Evolutionary conservation across 2,329 filamentous ascomycete species (phyloP).

Genomic region (Calonectria crousiana): DNA sequence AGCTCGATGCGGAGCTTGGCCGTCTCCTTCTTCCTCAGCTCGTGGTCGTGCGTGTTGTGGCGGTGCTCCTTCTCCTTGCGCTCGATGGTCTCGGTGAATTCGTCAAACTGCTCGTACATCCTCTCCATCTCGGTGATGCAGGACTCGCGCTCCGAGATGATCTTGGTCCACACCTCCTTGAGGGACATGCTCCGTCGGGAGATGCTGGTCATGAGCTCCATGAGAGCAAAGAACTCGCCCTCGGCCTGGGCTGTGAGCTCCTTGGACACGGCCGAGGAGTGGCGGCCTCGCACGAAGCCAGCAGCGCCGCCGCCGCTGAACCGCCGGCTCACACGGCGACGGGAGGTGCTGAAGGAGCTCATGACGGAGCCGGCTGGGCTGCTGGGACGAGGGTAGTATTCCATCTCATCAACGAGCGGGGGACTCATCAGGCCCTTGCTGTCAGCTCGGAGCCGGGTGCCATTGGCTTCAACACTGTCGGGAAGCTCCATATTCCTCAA

Average conservation of each 20-base stretch:
- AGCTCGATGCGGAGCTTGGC: not conserved
- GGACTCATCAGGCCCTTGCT: not conserved
- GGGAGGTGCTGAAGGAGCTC: not conserved
- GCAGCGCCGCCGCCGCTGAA: not conserved
- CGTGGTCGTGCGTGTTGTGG: not conserved
- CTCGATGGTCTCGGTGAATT: not conserved
- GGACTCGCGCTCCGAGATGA: not conserved
- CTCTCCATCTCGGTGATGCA: constrained; percentile 8
- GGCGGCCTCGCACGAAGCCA: not conserved
- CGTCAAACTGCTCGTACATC: constrained; percentile 5
- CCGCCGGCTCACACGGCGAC: not conserved
- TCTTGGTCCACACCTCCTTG: constrained; percentile 1
- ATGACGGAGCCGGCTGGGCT: not conserved
- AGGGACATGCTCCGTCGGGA: not conserved
- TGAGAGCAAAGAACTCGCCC: not conserved
- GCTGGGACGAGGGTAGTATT: not conserved
- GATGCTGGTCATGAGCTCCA: constrained; percentile 1
- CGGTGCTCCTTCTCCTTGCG: not conserved
- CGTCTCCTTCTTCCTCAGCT: not conserved
- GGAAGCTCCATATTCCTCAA: not conserved
- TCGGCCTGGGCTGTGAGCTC: not conserved
- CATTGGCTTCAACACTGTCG: not conserved
- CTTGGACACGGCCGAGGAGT: not conserved
- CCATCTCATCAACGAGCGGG: not conserved
- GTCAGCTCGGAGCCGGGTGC: not conserved